Evolutionary conservation across 495 filamentous ascomycete genomes (phyloP).

Genomic region (Aspergillus asperescens): DNA sequence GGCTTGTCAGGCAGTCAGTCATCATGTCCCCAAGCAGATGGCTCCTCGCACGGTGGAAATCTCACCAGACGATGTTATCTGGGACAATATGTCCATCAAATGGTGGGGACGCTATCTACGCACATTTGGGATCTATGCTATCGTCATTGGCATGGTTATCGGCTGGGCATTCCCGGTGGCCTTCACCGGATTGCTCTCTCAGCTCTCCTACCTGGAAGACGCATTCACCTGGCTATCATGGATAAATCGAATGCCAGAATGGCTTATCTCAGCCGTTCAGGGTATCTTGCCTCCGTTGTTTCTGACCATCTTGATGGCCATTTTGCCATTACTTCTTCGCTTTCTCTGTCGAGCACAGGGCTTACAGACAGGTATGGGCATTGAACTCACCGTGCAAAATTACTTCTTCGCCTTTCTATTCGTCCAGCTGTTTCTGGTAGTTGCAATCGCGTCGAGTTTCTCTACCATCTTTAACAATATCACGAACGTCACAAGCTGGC

Average conservation of each 20-base stretch:
- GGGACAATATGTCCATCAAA: conserved; percentile 95
- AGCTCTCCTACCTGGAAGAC: conserved; percentile 62
- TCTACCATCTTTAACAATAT: conserved; percentile 58
- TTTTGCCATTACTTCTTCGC: conserved; percentile 76
- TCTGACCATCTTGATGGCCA: conserved; percentile 69
- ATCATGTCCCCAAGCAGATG: conserved; percentile 93
- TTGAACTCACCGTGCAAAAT: conserved; percentile 76
- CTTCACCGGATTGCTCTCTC: conserved; percentile 75
- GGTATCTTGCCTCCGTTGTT: conserved; percentile 81
- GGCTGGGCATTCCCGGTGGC: conserved; percentile 90
- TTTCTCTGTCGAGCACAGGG: conserved; percentile 72
- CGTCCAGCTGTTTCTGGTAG: conserved; percentile 90
- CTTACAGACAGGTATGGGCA: conserved; percentile 71
- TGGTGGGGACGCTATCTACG: conserved; percentile 92
- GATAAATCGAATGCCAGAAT: conserved; percentile 56
- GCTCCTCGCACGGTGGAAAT: conserved; percentile 88
- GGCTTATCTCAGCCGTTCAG: conserved; percentile 66
- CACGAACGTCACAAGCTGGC: conserved; percentile 55
- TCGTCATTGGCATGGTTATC: conserved; percentile 73
- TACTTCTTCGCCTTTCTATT: conserved; percentile 96
- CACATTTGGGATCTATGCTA: conserved; percentile 55
- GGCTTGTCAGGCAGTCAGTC: conserved; percentile 89
- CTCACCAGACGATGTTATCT: conserved; percentile 87
- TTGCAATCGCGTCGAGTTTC: conserved; percentile 79
- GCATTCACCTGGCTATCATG: conserved; percentile 65